phyloP scores from a whole-genome alignment of 202 grass and related monocot species.

The Elaeis oleifera region DNA sequence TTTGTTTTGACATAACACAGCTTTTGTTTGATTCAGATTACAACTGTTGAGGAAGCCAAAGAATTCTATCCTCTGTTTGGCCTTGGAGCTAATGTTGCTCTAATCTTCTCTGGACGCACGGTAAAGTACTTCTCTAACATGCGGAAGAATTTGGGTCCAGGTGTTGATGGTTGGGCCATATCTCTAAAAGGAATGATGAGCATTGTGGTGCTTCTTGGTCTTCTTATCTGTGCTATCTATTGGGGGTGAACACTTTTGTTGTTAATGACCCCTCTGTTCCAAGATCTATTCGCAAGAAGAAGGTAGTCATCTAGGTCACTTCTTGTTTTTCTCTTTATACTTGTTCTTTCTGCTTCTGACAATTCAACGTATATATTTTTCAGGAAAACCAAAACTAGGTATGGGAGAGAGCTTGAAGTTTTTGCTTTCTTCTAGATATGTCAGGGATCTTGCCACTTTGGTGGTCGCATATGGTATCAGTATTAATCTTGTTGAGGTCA shows the following conservation, averaged over 20 bases:
- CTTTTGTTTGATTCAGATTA: constrained; percentile 35
- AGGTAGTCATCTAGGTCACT: constrained; percentile 13
- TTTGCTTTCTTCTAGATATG: constrained; percentile 67
- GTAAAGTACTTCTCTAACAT: constrained; percentile 93
- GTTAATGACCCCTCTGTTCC: constrained; percentile 71
- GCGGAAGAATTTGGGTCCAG: constrained; percentile 69
- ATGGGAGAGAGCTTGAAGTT: constrained; percentile 79
- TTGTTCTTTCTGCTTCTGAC: background rate
- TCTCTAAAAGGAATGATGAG: constrained; percentile 96
- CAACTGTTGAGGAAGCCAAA: constrained; percentile 79
- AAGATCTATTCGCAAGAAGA: constrained; percentile 54
- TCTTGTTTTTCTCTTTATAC: background rate
- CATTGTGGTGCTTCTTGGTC: constrained; percentile 69
- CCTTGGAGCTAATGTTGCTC: constrained; percentile 75
- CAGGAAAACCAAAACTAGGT: constrained; percentile 67
- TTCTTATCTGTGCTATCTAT: constrained; percentile 58
- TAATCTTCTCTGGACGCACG: constrained; percentile 78
- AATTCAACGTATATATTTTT: constrained; percentile 7
- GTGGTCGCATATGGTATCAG: constrained; percentile 87
- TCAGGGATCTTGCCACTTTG: constrained; percentile 78
- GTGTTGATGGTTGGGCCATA: constrained; percentile 74
- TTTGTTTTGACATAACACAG: too few relatives aligned
- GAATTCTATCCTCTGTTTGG: constrained; percentile 86
- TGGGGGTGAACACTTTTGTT: constrained; percentile 74
- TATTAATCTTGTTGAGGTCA: constrained; percentile 87